Evolutionary conservation across 768 basidiomycete species (phyloP).

Genomic region (Steccherinum ochraceum): DNA sequence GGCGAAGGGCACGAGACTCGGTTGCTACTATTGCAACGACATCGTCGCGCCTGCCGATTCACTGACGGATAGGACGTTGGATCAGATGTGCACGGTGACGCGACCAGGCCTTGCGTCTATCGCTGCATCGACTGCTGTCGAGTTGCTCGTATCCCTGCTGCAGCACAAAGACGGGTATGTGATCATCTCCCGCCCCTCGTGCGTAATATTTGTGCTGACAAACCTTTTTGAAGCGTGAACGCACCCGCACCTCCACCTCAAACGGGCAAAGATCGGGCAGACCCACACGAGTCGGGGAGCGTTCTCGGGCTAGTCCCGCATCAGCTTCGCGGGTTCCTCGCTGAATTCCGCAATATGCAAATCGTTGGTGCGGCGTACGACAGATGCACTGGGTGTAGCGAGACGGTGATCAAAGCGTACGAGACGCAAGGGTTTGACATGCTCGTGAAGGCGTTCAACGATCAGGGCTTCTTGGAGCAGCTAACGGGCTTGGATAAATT

Average conservation of each 20-base stretch:
- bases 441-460: constrained; percentile 78
- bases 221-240: constrained; percentile 32
- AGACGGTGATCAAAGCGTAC: constrained; percentile 77
- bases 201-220: not conserved
- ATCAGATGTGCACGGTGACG: constrained; percentile 99
- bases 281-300: constrained; percentile 30
- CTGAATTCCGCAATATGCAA: constrained; percentile 78
- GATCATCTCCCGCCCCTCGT: not conserved
- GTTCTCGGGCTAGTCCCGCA: constrained; percentile 89
- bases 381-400: constrained; percentile 87
- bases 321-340: constrained; percentile 86
- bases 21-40: constrained; percentile 98
- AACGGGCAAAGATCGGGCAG: constrained; percentile 14
- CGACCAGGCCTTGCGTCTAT: constrained; percentile 91
- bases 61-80: constrained; percentile 84
- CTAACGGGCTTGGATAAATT: constrained; percentile 53
- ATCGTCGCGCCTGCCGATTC: constrained; percentile 92
- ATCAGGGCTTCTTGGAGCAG: constrained; percentile 56
- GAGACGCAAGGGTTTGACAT: constrained; percentile 73
- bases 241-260: constrained; percentile 65
- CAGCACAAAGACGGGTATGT: constrained; percentile 86
- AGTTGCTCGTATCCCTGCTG: constrained; percentile 80
- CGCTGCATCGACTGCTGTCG: constrained; percentile 88
- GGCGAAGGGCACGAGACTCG: constrained; percentile 44
- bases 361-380: constrained; percentile 85